A percentile compares a stretch with the other conserved stretches of the same genome.
phyloP scores from a whole-genome alignment of 2,329 filamentous ascomycete genomes.

The Sclerotinia glacialis region DNA sequence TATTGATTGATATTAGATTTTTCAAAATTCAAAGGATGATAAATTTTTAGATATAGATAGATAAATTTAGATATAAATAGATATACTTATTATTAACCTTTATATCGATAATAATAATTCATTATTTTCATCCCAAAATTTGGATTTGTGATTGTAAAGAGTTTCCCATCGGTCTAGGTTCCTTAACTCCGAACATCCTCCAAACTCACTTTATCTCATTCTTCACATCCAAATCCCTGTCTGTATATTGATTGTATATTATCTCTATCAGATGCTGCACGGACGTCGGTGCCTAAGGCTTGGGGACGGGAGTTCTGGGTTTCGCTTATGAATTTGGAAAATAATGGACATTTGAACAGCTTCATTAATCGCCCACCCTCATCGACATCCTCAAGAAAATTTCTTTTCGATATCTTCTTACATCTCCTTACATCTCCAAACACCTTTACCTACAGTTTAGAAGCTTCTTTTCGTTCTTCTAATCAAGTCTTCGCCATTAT shows the following conservation, averaged over 20 bases:
- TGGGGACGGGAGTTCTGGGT: background rate
- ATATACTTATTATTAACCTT: too few relatives aligned
- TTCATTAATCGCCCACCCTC: conserved; percentile 6
- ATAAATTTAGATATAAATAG: too few relatives aligned
- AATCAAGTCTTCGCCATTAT: conserved; percentile 24
- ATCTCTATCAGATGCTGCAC: background rate
- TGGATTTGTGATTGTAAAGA: too few relatives aligned
- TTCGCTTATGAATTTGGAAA: conserved; percentile 20
- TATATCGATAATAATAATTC: too few relatives aligned
- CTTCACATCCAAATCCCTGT: background rate
- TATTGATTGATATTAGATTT: too few relatives aligned
- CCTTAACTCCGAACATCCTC: background rate
- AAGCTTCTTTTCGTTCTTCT: conserved; percentile 26
- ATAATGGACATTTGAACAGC: conserved; percentile 17
- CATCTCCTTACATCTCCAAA: background rate
- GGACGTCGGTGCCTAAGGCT: conserved; percentile 3
- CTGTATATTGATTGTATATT: too few relatives aligned
- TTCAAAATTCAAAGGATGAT: too few relatives aligned
- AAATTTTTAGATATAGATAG: too few relatives aligned
- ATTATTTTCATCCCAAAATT: too few relatives aligned
- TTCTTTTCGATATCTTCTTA: conserved; percentile 12
- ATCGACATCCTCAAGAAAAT: conserved; percentile 14
- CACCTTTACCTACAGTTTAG: conserved; percentile 1
- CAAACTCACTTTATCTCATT: background rate
- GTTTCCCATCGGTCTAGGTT: too few relatives aligned